Base-by-base conservation (phyloP, 805 yeast species). In the Starmera amethionina region DNA sequence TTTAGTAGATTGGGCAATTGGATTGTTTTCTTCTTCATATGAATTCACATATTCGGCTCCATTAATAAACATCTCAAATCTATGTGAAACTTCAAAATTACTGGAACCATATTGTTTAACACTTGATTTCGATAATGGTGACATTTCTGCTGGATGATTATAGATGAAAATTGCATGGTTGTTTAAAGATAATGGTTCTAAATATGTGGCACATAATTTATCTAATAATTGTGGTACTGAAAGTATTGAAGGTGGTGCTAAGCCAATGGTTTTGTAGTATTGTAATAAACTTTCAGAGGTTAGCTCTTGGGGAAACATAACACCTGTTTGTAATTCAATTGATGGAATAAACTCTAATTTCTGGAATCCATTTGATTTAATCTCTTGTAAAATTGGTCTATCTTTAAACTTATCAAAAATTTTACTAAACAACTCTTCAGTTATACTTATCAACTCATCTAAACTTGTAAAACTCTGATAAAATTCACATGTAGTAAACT, bases 11-110 rank as follows among this genome's bases (percentile, higher is more conserved):
- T 93, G 99, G 28, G 65, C 68, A 43, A 70, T 70, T 0, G 98
- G 98, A 33, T 81, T 77, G 59, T 93, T 93, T 55, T 93, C 97
- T 60, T 93, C 99, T 50, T 93, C 98, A 56, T 93, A 93, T 0
- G 97, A 95, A 57, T 93, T 93, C 22, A 82, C 83, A 46, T 79
- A 80, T 59, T 93, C 99, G 46, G 72, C 72, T 0, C 93, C 89
- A 34, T 71, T 63, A 41, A 93, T 78, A 53, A 85, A 88, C 36
- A 93, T 59, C 62, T 93, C 98, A 55, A 90, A 93, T 37, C 98
- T 61, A 36, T 75, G 69, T 0, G 95, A 80, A 6, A 68, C 54
- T 9, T 63, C 67, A 41, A 62, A 68, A 2, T 41, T 45, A 13
- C 40, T 52, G 6, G 54, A 52, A 8, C 57, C 59, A 43, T 66